Evolutionary conservation across 257 asterid species (phyloP), one percentile per base, ranked within the genome.

Genomic region (Forsythia viridissima): DNA sequence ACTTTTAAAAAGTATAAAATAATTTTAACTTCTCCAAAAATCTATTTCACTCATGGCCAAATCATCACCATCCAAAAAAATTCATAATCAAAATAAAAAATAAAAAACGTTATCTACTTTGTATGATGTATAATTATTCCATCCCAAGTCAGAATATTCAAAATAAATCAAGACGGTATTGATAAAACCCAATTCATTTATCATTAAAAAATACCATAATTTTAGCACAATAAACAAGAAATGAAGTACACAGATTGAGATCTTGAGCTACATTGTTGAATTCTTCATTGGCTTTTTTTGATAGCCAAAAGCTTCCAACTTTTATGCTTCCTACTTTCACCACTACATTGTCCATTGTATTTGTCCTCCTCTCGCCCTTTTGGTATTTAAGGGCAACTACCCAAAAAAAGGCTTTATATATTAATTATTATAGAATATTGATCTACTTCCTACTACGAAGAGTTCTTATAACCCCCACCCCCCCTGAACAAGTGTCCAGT

Each of bases 201-300:
- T 24, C 24, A 24, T 24, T 24, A 41, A 63, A 40, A 71, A 75
- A 20, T 15, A n/a, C 24, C 43, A 43, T 13, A 59, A 71, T 8
- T 34, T 16, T 42, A 48, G 24, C 55, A 24, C 24, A 76, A 40
- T 6, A 24, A 79, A 75, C 4, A 55, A 75, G 48, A 73, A 59
- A 76, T n/a, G 46, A 34, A 68, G 74, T n/a, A 77, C 86, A 80
- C 84, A 89, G 94, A 85, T 75, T 86, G 78, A 89, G 83, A 71
- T 91, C 96, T 79, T 85, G 87, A 51, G 90, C 75, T 77, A 91
- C 87, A 83, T 91, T 91, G 70, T 72, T 84, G 71, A 91, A 75
- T 81, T 91, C 96, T 84, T 90, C 89, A 85, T 89, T 91, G 46
- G 96, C 96, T 85, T 91, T 91, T 85, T 91, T 88, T 8, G 96